Percentiles rank a stretch among this genome's conserved stretches.
phyloP scores from a whole-genome alignment of 495 filamentous ascomycete genomes.

The Penicillium steckii region DNA sequence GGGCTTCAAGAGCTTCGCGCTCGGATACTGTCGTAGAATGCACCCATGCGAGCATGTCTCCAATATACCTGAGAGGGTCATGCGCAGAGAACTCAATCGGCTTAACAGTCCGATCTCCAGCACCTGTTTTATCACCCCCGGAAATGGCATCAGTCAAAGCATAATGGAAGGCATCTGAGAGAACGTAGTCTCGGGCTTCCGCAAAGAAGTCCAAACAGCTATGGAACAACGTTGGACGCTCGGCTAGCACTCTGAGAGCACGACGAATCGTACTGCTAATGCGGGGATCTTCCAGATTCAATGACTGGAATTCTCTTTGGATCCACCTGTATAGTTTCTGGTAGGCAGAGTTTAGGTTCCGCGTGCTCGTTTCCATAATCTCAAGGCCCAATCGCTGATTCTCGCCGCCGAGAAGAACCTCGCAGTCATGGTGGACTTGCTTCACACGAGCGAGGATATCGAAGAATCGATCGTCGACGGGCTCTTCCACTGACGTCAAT shows the following conservation, averaged over 20 bases:
- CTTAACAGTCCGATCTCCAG: constrained; percentile 59
- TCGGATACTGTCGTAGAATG: constrained; percentile 94
- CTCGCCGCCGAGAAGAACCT: constrained; percentile 84
- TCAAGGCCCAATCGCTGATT: constrained; percentile 83
- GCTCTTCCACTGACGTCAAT: constrained; percentile 72
- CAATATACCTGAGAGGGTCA: constrained; percentile 88
- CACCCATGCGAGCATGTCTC: constrained; percentile 97
- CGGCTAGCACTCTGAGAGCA: constrained; percentile 83
- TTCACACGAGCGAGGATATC: constrained; percentile 75
- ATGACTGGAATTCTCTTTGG: constrained; percentile 84
- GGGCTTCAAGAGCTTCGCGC: constrained; percentile 82
- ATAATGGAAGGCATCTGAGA: constrained; percentile 88
- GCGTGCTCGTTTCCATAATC: constrained; percentile 85
- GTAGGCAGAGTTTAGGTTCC: constrained; percentile 83
- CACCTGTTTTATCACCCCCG: constrained; percentile 20
- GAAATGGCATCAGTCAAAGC: constrained; percentile 75
- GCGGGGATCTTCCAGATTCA: constrained; percentile 93
- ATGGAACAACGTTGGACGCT: constrained; percentile 87
- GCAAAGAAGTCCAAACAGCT: constrained; percentile 93
- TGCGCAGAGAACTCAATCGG: constrained; percentile 94
- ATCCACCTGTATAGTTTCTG: constrained; percentile 96
- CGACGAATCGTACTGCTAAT: constrained; percentile 83
- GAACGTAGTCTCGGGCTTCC: constrained; percentile 80
- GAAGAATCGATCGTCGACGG: constrained; percentile 88
- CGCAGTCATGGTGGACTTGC: constrained; percentile 82